Evolutionary conservation across 257 asterid genomes (phyloP).

Genomic region (Solanum piurae): DNA sequence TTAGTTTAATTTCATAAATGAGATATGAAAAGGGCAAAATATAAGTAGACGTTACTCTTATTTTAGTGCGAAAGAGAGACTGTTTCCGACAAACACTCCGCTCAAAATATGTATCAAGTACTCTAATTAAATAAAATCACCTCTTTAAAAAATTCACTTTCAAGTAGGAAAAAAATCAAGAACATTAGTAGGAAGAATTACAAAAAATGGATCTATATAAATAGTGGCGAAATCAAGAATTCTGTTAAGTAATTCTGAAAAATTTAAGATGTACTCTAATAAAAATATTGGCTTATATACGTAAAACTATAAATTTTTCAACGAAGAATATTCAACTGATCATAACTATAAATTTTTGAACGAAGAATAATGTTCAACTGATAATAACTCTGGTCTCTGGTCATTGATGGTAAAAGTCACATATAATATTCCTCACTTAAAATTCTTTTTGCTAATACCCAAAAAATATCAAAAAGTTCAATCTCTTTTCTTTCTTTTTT

Average conservation of each 20-base stretch:
- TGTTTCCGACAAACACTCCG: too few species aligned
- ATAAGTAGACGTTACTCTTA: background rate
- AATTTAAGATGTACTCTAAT: too few species aligned
- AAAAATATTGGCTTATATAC: too few species aligned
- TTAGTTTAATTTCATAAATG: background rate
- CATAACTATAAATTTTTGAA: too few species aligned
- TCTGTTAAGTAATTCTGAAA: fast-evolving
- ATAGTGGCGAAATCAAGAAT: too few species aligned
- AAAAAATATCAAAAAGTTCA: background rate
- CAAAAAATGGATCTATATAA: too few species aligned
- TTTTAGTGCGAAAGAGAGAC: fast-evolving
- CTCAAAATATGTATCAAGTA: background rate
- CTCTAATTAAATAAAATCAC: background rate
- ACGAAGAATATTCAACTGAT: too few species aligned
- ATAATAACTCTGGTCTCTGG: too few species aligned
- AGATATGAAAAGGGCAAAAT: fast-evolving
- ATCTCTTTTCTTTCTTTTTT: too few species aligned
- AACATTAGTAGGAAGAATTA: background rate
- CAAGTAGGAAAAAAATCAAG: background rate
- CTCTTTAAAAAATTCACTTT: background rate
- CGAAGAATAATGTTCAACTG: too few species aligned
- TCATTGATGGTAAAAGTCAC: too few species aligned
- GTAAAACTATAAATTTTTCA: too few species aligned
- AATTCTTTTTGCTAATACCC: background rate
- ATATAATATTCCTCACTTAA: background rate